These are phyloP conservation scores for Macrolepiota fuliginosa DNA, from an alignment of 768 basidiomycete genomes.

Conservation along the genomic window DNA sequence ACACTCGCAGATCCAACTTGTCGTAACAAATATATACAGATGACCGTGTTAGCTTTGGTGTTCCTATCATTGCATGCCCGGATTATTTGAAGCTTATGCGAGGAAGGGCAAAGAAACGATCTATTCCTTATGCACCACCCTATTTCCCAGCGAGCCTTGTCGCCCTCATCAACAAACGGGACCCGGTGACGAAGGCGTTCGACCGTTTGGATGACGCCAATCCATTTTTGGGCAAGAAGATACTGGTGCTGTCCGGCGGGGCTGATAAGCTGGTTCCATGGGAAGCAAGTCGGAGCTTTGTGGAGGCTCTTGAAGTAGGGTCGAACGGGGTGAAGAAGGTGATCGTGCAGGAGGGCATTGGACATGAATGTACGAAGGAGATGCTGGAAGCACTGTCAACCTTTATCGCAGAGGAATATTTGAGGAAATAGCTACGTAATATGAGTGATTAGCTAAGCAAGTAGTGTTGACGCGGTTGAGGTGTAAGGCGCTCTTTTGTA, in stretches of 20 bases:
- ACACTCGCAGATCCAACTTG: background rate
- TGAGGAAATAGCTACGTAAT: slow-evolving; percentile 15
- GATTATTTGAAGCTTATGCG: slow-evolving; percentile 59
- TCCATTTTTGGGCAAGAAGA: slow-evolving; percentile 68
- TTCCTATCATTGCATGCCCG: slow-evolving; percentile 69
- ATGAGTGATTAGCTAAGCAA: slow-evolving; percentile 19
- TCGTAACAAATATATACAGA: slow-evolving; percentile 28
- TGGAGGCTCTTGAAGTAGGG: slow-evolving; percentile 54
- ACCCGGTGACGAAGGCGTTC: slow-evolving; percentile 46
- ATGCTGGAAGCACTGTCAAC: slow-evolving; percentile 53
- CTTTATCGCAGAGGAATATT: slow-evolving; percentile 28
- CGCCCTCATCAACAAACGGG: slow-evolving; percentile 40
- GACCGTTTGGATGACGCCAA: slow-evolving; percentile 36
- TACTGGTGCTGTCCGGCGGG: slow-evolving; percentile 69
- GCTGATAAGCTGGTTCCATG: slow-evolving; percentile 69
- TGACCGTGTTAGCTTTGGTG: slow-evolving; percentile 40
- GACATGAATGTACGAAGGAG: slow-evolving; percentile 57
- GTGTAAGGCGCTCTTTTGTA: slow-evolving; percentile 8
- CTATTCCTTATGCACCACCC: slow-evolving; percentile 45
- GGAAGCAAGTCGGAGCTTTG: slow-evolving; percentile 52
- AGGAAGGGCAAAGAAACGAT: slow-evolving; percentile 46
- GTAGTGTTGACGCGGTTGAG: slow-evolving; percentile 16
- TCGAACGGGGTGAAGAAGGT: slow-evolving; percentile 52
- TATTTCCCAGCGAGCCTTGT: slow-evolving; percentile 56
- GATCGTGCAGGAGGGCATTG: slow-evolving; percentile 50